Conservation (phyloP, 2,329 filamentous ascomycete genomes). For the Talaromyces marneffei region DNA sequence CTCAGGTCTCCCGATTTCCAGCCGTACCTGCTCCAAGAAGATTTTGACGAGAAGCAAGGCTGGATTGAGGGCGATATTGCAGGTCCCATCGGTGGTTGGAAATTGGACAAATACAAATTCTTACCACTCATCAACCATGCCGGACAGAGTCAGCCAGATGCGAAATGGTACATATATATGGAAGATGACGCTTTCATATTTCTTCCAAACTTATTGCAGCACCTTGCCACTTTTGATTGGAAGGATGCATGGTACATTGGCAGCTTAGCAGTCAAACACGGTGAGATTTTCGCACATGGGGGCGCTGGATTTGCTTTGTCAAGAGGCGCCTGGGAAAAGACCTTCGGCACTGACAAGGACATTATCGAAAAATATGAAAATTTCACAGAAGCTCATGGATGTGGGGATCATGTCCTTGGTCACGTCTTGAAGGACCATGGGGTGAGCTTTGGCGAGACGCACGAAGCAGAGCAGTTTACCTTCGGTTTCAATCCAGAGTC, state of each 20-base stretch:
- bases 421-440: slow-evolving; percentile 47
- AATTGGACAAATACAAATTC: slow-evolving; percentile 58
- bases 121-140: slow-evolving; percentile 54
- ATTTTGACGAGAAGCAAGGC: slow-evolving; percentile 22
- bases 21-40: slow-evolving; percentile 19
- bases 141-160: slow-evolving; percentile 44
- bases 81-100: slow-evolving; percentile 40
- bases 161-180: slow-evolving; percentile 57
- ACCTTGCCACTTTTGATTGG: slow-evolving; percentile 43
- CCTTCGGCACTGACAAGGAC: slow-evolving; percentile 40
- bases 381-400: slow-evolving; percentile 39
- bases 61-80: slow-evolving; percentile 22
- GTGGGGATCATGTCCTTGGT: slow-evolving; percentile 49
- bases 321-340: slow-evolving; percentile 46
- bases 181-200: slow-evolving; percentile 56
- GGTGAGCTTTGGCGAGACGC: slow-evolving; percentile 40
- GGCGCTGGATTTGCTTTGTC: slow-evolving; percentile 50
- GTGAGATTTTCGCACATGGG: slow-evolving; percentile 49
- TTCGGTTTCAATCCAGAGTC: slow-evolving; percentile 36
- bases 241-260: slow-evolving; percentile 47
- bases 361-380: slow-evolving; percentile 46
- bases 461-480: slow-evolving; percentile 50
- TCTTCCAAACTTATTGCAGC: slow-evolving; percentile 49
- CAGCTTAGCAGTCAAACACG: slow-evolving; percentile 42
- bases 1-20: slow-evolving; percentile 18